These are phyloP conservation scores for Eragrostis tef DNA, from an alignment of 202 grass and related monocot species.

Conservation along the genomic window DNA sequence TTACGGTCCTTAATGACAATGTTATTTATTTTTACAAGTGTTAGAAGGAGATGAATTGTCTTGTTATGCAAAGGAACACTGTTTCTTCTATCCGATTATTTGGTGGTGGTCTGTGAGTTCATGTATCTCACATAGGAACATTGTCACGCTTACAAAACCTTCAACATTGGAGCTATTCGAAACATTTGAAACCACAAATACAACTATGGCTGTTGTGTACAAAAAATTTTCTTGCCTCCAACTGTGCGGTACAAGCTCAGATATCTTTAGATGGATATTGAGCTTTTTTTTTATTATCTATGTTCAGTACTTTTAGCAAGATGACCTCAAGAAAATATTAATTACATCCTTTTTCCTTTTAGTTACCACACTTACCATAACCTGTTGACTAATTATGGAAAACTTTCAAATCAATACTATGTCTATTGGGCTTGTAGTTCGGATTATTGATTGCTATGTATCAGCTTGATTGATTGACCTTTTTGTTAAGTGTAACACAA, in stretches of 20 bases:
- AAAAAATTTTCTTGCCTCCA: background rate
- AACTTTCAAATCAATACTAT: background rate
- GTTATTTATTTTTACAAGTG: background rate
- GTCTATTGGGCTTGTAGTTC: background rate
- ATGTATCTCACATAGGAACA: background rate
- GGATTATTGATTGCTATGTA: constrained; percentile 17
- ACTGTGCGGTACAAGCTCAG: no score
- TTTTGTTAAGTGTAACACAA: background rate
- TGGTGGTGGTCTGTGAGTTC: background rate
- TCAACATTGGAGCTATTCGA: background rate
- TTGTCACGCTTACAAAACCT: background rate
- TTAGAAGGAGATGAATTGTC: background rate
- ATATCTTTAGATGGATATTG: background rate
- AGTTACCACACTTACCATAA: background rate
- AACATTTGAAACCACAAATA: constrained; percentile 13
- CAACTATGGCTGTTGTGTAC: background rate
- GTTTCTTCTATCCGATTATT: background rate
- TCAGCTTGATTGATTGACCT: background rate
- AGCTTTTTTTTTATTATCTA: background rate
- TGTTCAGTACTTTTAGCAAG: background rate
- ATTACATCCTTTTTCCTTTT: background rate
- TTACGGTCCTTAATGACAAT: background rate
- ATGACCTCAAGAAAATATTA: background rate
- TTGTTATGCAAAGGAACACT: background rate
- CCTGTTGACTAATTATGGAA: background rate